Conservation (phyloP, 176 grass and related monocot species). For the Ampelocalamus luodianensis region DNA sequence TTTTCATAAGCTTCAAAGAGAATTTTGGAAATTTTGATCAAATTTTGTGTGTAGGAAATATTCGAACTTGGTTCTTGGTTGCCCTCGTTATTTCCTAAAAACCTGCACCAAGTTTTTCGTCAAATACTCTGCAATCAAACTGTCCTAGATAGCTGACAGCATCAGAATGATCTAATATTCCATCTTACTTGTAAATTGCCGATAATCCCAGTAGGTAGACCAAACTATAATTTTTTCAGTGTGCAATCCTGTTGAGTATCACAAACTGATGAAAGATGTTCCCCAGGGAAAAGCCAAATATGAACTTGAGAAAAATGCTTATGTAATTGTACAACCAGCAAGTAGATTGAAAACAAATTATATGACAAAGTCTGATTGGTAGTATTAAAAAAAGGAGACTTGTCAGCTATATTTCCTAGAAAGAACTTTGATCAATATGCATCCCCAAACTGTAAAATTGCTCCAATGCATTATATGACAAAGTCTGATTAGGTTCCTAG, state of each 20-base stretch:
- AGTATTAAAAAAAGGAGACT: conserved; percentile 5
- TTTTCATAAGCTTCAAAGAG: conserved; percentile 47
- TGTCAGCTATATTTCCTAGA: background rate
- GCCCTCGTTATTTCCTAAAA: conserved; percentile 57
- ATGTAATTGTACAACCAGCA: conserved; percentile 26
- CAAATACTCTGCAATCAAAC: conserved; percentile 62
- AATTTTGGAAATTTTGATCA: conserved; percentile 49
- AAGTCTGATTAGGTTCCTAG: background rate
- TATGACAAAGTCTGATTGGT: background rate
- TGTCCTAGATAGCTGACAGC: conserved; percentile 55
- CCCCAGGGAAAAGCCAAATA: conserved; percentile 50
- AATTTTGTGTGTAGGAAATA: conserved; percentile 47
- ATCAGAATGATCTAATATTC: conserved; percentile 74
- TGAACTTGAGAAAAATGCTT: conserved; percentile 40
- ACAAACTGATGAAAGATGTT: conserved; percentile 66
- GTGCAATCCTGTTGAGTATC: conserved; percentile 74
- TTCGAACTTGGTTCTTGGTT: conserved; percentile 59
- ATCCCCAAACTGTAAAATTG: background rate
- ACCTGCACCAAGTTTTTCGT: conserved; percentile 64
- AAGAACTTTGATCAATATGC: background rate
- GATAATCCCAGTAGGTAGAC: conserved; percentile 66
- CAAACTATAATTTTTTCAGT: conserved; percentile 67
- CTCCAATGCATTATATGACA: no score
- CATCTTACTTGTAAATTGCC: conserved; percentile 72
- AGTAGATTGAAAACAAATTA: conserved; percentile 23